Percentiles rank a stretch among this genome's conserved stretches.
Conservation (phyloP, 371 early-diverging fungal genomes). For the Dentiscutata heterogama region DNA sequence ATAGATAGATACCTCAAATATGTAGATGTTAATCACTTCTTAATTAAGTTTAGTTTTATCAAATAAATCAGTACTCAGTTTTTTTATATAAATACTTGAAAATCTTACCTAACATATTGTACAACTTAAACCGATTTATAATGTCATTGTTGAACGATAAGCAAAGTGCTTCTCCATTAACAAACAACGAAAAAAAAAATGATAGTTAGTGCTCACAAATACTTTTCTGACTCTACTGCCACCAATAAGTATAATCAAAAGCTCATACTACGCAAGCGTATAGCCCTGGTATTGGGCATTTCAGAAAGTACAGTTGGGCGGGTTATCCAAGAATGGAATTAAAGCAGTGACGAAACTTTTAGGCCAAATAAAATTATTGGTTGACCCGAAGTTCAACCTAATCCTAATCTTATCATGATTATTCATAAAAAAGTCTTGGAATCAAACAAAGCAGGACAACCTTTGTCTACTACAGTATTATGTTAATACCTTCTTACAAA, state of each 20-base stretch:
- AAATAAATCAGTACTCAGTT: too few species aligned
- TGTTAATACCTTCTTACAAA: too few species aligned
- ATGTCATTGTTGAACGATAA: background rate
- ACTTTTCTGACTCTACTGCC: background rate
- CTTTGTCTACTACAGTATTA: too few species aligned
- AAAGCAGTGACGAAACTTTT: slow-evolving; percentile 4
- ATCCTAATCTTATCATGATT: background rate
- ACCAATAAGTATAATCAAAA: background rate
- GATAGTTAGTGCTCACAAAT: slow-evolving; percentile 19
- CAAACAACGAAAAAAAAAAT: slow-evolving; percentile 25
- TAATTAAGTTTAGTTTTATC: too few species aligned
- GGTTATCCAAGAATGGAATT: slow-evolving; percentile 1
- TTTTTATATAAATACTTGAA: too few species aligned
- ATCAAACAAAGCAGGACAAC: too few species aligned
- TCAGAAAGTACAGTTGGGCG: slow-evolving; percentile 1
- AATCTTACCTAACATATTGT: too few species aligned
- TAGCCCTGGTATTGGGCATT: slow-evolving; percentile 2
- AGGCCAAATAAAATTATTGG: background rate
- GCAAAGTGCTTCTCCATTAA: slow-evolving; percentile 12
- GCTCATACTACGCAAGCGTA: too few species aligned
- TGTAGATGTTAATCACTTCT: too few species aligned
- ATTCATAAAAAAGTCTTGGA: too few species aligned
- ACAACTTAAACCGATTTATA: too few species aligned
- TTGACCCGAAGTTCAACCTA: background rate
- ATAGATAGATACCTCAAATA: too few species aligned